Base-by-base conservation (phyloP, 768 basidiomycete species). In the Crucibulum laeve region DNA sequence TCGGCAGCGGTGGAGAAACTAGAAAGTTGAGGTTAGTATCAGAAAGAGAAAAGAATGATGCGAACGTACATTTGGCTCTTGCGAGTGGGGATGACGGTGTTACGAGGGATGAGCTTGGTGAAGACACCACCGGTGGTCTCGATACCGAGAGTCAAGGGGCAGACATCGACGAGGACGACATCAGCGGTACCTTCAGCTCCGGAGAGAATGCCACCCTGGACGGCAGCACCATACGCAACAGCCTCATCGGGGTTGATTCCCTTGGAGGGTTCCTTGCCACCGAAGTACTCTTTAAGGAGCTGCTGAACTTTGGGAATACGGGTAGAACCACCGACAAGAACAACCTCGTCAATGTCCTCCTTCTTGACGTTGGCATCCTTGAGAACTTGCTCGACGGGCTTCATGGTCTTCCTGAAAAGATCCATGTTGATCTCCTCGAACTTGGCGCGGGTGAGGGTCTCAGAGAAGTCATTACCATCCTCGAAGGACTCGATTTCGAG, bases 221-320 rank as follows among this genome's bases (percentile, higher is more conserved):
- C 91, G 43, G 95, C 95, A 51, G 95, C 95, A 77, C 95, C 95
- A 58, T 96, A 97, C 36, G 95, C 93, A 53, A 99, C 95, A 49
- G 95, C 95, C 73, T 99, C 95, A 65, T 99, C 95, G 42, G 94
- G 93, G 79, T 99, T 97, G 74, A 97, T 99, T 53, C 90, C 88
- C 78, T 92, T 94, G 50, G 94, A 94, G 42, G 93, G 93, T 64
- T 97, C 95, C 74, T 90, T 96, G 62, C 91, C 87, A 53, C 80
- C 84, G 68, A 98, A 99, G 77, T 81, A 97, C 64, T 98, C 94
- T 69, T 92, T 93, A 62, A 99, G 83, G 63, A 98, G 90, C 58
- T 96, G 91, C 60, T 97, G 94, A 52, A 99, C 92, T 76, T 96
- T 96, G 67, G 95, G 95, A 58, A 99, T 99, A 84, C 95, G 94